Evolutionary conservation across 2,329 filamentous ascomycete genomes (phyloP).

Genomic region (Drechslera avenae): DNA sequence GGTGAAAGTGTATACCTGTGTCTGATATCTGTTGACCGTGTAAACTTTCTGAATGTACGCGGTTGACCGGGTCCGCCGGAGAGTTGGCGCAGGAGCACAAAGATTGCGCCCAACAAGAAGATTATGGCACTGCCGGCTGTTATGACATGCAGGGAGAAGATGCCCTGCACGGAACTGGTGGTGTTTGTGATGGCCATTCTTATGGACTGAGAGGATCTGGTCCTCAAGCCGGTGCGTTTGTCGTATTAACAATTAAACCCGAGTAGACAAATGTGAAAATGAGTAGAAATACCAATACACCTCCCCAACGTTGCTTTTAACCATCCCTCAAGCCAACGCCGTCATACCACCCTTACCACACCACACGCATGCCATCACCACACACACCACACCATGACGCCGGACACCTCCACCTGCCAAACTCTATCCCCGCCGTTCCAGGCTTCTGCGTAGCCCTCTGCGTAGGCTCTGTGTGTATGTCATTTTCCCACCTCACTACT

Average conservation of each 20-base stretch:
- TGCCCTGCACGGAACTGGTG: conserved; percentile 21
- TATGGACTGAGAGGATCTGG: no score
- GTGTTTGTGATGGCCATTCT: conserved; percentile 20
- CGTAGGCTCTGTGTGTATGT: no score
- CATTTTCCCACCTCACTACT: no score
- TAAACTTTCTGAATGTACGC: conserved; percentile 13
- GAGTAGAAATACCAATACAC: no score
- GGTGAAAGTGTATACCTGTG: conserved; percentile 3
- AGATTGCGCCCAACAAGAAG: conserved; percentile 11
- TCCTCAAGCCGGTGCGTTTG: no score
- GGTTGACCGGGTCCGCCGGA: conserved; percentile 16
- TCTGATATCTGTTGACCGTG: conserved; percentile 2
- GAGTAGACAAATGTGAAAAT: no score
- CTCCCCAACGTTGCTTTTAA: no score
- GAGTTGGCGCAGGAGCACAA: conserved; percentile 10
- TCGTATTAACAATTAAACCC: no score
- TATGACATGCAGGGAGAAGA: conserved; percentile 23
- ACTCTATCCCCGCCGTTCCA: no score
- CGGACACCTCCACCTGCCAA: no score
- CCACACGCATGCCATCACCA: conserved; percentile 8
- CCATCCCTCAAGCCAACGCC: no score
- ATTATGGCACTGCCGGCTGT: conserved; percentile 20
- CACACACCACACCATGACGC: background rate
- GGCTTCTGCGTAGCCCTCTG: no score
- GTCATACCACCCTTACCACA: background rate